A percentile compares a stretch with the other conserved stretches of the same genome.
phyloP scores from a whole-genome alignment of 176 grass and related monocot species.

The Rhynchospora pubera region DNA sequence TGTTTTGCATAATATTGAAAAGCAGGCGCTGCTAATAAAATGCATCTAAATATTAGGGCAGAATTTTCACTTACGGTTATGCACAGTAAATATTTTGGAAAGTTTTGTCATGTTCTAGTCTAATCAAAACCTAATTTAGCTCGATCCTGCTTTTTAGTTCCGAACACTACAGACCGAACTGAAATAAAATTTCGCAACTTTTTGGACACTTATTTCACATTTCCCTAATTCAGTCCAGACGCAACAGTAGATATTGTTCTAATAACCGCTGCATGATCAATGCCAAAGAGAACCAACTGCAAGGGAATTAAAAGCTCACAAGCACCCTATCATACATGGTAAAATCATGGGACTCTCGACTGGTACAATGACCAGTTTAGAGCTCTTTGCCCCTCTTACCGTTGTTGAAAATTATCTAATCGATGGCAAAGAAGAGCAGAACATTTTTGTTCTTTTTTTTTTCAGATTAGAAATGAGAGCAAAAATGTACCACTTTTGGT shows the following conservation, averaged over 20 bases:
- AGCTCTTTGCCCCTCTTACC: neutral
- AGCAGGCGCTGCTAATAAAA: neutral
- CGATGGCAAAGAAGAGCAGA: no score
- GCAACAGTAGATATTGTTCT: neutral
- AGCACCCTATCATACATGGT: neutral
- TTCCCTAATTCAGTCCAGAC: neutral
- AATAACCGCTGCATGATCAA: neutral
- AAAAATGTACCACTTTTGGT: no score
- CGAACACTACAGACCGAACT: neutral
- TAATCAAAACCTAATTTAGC: no score
- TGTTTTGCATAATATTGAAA: neutral
- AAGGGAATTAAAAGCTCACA: neutral
- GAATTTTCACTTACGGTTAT: no score
- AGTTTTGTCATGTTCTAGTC: no score
- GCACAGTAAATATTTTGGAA: no score
- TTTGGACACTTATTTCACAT: neutral
- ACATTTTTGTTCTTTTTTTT: no score
- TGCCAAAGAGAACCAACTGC: neutral
- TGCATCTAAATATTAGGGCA: neutral
- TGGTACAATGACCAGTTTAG: neutral
- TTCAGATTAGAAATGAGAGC: no score
- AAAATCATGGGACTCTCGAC: conserved; percentile 4
- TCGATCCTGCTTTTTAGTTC: neutral
- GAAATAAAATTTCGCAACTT: neutral
- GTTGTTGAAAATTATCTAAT: no score